Conservation (phyloP, 2,329 filamentous ascomycete genomes). For the Pseudopyricularia cyperi region DNA sequence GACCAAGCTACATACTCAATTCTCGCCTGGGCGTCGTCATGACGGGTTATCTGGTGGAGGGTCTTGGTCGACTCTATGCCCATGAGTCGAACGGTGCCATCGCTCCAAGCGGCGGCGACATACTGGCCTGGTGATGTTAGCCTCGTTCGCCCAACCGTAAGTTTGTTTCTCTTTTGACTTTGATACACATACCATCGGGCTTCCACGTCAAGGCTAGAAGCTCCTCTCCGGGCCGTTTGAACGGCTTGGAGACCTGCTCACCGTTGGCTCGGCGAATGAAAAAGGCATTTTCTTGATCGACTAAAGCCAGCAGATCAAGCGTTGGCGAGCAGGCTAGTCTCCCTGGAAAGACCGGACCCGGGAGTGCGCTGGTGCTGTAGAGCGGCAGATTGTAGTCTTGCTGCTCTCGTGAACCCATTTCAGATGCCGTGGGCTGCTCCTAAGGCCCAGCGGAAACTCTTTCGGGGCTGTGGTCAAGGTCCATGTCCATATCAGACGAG, state of each 20-base stretch:
- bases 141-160: not conserved
- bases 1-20: constrained; percentile 43
- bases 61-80: constrained; percentile 72
- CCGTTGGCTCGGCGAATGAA: constrained; percentile 68
- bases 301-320: constrained; percentile 71
- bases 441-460: not conserved
- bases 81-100: constrained; percentile 64
- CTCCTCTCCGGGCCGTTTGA: constrained; percentile 23
- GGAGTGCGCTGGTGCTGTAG: constrained; percentile 11
- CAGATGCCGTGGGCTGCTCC: not conserved
- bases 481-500: not conserved
- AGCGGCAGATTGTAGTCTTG: not conserved
- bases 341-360: constrained; percentile 35
- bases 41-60: constrained; percentile 55
- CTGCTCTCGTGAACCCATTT: not conserved
- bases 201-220: constrained; percentile 49
- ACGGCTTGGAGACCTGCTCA: constrained; percentile 44
- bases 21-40: constrained; percentile 24
- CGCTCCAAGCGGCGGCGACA: constrained; percentile 72
- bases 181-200: constrained; percentile 41
- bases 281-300: constrained; percentile 49
- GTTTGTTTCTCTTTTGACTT: not conserved
- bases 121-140: constrained; percentile 43
- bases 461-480: not conserved
- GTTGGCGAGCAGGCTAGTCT: constrained; percentile 68